Conservation (phyloP, 345 rosid species). For the Hypericum androsaemum region DNA sequence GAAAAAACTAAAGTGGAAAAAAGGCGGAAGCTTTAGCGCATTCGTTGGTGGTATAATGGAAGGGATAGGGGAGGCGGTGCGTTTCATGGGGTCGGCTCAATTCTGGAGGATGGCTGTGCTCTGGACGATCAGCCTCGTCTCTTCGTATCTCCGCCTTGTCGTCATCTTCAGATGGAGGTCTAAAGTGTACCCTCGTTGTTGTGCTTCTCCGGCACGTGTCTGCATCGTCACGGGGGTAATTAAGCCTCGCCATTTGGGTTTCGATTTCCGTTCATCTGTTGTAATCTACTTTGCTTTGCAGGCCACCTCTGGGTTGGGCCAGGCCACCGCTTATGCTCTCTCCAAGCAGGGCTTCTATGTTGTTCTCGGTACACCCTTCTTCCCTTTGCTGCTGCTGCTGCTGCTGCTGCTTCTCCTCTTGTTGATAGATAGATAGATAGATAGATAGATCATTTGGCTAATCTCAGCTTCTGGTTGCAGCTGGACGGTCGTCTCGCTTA, state of each 20-base stretch:
- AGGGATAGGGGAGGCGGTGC: slow-evolving; percentile 19
- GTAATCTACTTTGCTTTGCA: slow-evolving; percentile 12
- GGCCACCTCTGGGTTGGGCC: slow-evolving; percentile 90
- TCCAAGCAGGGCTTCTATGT: slow-evolving; percentile 63
- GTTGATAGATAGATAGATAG: neutral
- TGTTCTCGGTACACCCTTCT: slow-evolving; percentile 47
- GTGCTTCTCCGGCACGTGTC: slow-evolving; percentile 32
- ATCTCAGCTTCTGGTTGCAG: slow-evolving; percentile 23
- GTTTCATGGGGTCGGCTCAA: slow-evolving; percentile 33
- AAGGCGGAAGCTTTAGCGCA: too few species aligned
- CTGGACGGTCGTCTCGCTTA: slow-evolving; percentile 50
- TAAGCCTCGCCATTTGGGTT: neutral
- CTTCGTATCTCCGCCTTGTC: slow-evolving; percentile 47
- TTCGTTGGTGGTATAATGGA: neutral
- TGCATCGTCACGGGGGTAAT: slow-evolving; percentile 80
- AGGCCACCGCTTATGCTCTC: slow-evolving; percentile 61
- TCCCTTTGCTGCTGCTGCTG: neutral
- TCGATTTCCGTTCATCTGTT: neutral
- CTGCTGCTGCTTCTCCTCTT: neutral
- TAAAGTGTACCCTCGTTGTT: slow-evolving; percentile 25
- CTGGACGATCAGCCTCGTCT: slow-evolving; percentile 47
- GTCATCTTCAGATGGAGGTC: slow-evolving; percentile 22
- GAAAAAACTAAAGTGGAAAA: too few species aligned
- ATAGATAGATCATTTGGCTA: slow-evolving; percentile 1
- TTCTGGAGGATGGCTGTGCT: slow-evolving; percentile 74